Conservation (phyloP, 768 basidiomycete genomes). For the Mycena haematopus region DNA sequence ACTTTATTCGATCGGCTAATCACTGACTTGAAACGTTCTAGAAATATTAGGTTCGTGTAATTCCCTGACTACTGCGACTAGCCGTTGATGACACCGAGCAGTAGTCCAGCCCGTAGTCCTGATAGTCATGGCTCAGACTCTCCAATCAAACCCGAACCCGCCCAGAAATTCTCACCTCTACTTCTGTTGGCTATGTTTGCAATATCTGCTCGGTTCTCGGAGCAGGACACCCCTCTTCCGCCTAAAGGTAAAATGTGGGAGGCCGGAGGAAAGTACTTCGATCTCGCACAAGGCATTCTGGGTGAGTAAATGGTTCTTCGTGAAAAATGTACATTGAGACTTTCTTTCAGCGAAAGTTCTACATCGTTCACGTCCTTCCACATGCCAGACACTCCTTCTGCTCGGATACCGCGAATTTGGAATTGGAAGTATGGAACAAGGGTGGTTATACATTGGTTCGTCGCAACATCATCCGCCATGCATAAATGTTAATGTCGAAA, state of each 20-base stretch:
- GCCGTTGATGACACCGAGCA: not conserved
- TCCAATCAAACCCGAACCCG: slow-evolving; percentile 55
- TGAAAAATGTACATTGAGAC: slow-evolving; percentile 7
- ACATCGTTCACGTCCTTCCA: slow-evolving; percentile 72
- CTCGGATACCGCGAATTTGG: slow-evolving; percentile 88
- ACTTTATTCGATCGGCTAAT: not conserved
- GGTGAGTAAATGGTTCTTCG: slow-evolving; percentile 47
- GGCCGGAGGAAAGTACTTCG: slow-evolving; percentile 68
- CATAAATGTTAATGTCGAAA: slow-evolving; percentile 12
- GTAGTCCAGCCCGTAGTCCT: slow-evolving; percentile 1
- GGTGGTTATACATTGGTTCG: slow-evolving; percentile 82
- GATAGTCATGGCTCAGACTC: slow-evolving; percentile 33
- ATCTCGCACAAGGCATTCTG: slow-evolving; percentile 66
- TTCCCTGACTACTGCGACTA: not conserved
- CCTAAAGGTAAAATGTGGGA: slow-evolving; percentile 70
- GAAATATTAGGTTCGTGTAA: slow-evolving; percentile 20
- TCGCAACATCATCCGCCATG: not conserved
- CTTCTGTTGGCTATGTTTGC: slow-evolving; percentile 84
- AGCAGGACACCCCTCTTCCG: slow-evolving; percentile 54
- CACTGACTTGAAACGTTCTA: slow-evolving; percentile 1
- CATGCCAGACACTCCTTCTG: slow-evolving; percentile 81
- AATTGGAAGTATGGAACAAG: slow-evolving; percentile 83
- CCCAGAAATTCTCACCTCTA: slow-evolving; percentile 70
- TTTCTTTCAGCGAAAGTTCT: slow-evolving; percentile 59
- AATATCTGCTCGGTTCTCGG: slow-evolving; percentile 75